Evolutionary conservation across 352 stramenopile species (phyloP), one percentile per base, ranked within the genome.

Genomic region (Thraustochytrium sp.): DNA sequence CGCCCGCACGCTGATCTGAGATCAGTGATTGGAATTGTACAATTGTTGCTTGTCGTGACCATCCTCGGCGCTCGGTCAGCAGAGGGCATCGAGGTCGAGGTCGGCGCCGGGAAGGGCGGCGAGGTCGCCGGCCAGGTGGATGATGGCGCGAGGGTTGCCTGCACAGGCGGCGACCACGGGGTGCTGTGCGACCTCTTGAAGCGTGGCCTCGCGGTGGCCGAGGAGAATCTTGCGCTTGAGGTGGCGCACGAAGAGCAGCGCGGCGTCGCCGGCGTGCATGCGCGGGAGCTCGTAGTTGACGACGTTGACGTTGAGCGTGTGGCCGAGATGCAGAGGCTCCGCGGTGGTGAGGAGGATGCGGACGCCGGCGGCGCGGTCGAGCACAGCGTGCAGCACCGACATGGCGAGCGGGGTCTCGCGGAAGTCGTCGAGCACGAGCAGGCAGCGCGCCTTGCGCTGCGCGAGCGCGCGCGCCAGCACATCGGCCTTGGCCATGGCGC

Each of bases 151-250:
- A 42, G 68, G 68, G 38, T 80, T 80, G 68, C 68, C 68, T 37
- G 21, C 53, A 31, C 34, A 46, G 37, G 18, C 53, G 1, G 2
- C 16, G 29, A 80, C 18, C 13, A 68, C 3, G 11, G 26, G 23
- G 44, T 80, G 68, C 51, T 80, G 31, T 29, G 68, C 42, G 11
- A 80, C 34, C 36, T 61, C 48, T 29, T 61, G 68, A 13, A 80
- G 42, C 21, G 31, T 63, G 18, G 40, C 36, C 53, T 80, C 68
- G 23, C 13, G 31, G 2, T 11, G 31, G 5, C 8, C 31, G 13
- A 63, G 21, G 26, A 80, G 11, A n/a, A 80, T 72, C 68, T 72
- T 80, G 26, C 68, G 68, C 34, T 80, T 80, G n/a, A 80, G 53
- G 51, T 80, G 68, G 31, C 68, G 68, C 18, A 80, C 46, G 34